Conservation (phyloP, 306 rosid species). For the Ammopiptanthus mongolicus region DNA sequence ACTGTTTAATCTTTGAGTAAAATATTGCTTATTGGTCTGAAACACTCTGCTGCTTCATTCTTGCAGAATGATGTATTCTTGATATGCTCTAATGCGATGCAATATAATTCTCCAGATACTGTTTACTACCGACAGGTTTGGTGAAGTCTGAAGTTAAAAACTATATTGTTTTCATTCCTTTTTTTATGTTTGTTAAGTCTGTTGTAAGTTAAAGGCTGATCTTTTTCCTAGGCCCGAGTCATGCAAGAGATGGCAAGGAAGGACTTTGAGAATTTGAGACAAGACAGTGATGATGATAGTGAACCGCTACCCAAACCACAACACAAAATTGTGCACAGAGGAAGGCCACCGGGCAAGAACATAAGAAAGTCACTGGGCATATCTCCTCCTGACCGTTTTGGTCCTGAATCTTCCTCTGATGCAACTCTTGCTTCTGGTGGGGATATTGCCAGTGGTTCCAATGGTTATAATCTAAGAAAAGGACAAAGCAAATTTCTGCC, state of each 20-base stretch:
- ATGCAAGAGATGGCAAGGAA: constrained; percentile 82
- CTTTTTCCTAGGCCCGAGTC: constrained; percentile 64
- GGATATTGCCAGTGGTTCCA: constrained; percentile 50
- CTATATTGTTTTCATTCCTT: background rate
- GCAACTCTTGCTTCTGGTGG: constrained; percentile 67
- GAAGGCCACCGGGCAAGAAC: constrained; percentile 86
- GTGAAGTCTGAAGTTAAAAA: constrained; percentile 16
- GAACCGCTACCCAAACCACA: constrained; percentile 61
- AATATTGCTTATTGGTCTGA: background rate
- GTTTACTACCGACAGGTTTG: constrained; percentile 85
- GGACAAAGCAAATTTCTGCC: constrained; percentile 37
- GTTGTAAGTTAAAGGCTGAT: background rate
- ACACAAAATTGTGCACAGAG: constrained; percentile 71
- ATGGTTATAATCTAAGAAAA: constrained; percentile 72
- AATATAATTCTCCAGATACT: constrained; percentile 74
- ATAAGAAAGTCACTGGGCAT: constrained; percentile 42
- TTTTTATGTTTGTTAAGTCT: background rate
- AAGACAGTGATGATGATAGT: constrained; percentile 63
- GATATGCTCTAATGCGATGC: constrained; percentile 94
- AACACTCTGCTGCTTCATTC: constrained; percentile 19
- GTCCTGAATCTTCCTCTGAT: constrained; percentile 54
- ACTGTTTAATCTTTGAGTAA: background rate
- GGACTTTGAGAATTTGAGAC: constrained; percentile 89
- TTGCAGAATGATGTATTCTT: constrained; percentile 81
- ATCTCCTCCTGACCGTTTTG: constrained; percentile 43